Evolutionary conservation across 2,329 filamentous ascomycete genomes (phyloP).

Genomic region (Colletotrichum sp.): DNA sequence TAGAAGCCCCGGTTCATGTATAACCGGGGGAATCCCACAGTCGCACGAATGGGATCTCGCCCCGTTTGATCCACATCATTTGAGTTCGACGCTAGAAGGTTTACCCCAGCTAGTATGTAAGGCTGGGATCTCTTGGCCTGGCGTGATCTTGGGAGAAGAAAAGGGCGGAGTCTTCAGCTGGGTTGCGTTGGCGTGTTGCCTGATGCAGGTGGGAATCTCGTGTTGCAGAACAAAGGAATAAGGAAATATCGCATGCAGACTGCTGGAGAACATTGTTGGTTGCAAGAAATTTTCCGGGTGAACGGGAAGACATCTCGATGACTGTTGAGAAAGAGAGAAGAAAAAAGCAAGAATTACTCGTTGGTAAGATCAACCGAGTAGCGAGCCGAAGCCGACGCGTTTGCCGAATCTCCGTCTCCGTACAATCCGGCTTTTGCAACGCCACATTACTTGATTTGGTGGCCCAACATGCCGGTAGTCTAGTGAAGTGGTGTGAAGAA

Average conservation of each 20-base stretch:
- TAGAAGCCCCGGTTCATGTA: background rate
- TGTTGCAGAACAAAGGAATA: background rate
- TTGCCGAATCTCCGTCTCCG: background rate
- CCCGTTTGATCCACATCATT: background rate
- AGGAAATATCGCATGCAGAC: background rate
- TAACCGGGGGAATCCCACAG: background rate
- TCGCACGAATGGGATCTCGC: conserved; percentile 5
- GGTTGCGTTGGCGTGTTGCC: background rate
- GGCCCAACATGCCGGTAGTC: background rate
- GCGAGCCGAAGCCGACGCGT: background rate
- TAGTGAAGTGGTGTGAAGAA: background rate
- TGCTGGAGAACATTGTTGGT: background rate
- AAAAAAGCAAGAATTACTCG: background rate
- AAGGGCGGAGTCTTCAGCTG: background rate
- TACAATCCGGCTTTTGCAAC: background rate
- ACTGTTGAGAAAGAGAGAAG: background rate
- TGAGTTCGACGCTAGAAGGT: background rate
- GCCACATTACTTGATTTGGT: background rate
- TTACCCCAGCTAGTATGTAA: background rate
- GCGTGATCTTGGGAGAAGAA: background rate
- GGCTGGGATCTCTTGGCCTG: background rate
- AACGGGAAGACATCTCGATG: background rate
- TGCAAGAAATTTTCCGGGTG: background rate
- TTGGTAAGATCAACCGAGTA: background rate
- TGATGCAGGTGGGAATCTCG: background rate